Base-by-base conservation (phyloP, 495 filamentous ascomycete species). In the Aspergillus wentii region DNA sequence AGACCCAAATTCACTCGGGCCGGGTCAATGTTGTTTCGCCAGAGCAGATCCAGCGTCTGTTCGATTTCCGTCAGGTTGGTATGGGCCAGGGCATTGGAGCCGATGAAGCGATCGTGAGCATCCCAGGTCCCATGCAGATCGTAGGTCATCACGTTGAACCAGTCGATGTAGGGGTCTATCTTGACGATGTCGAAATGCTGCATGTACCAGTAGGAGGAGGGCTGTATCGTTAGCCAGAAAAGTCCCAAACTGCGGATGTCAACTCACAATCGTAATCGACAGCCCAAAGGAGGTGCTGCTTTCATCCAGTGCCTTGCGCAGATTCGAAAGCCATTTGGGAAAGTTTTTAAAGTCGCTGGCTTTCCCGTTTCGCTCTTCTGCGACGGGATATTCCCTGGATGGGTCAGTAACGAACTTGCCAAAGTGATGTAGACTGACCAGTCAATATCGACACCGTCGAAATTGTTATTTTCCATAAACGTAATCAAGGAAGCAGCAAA, bases 361-460 rank as follows among this genome's bases (percentile, higher is more conserved):
- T 0, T 30, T 33, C 0, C 75, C 72, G 9, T 59, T 49, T 10
- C 65, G 57, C 2, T 72, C 67, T 8, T 40, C 17, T 4, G 62
- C 57, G 0, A 15, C 62, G 1, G 74, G 73, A 46, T 74, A 79
- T 23, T 79, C 72, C 75, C 76, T 18, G 4, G 10, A n/a, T n/a
- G n/a, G n/a, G n/a, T n/a, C n/a, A n/a, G n/a, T 29, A 11, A n/a
- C 27, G 27, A 29, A 11, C n/a, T n/a, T 29, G 27, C 15, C 27
- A 29, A 29, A 29, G 30, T 33, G 30, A 16, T 33, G 30, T 18
- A 25, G 22, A 25, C 10, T 25, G 10, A 25, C 64, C 59, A 67
- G 35, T 66, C 60, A 13, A 78, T 39, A 41, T 80, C 76, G 2
- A 76, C 62, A 2, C 77, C 77, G 36, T 80, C 69, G 38, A 78